Evolutionary conservation across 2,329 filamentous ascomycete genomes (phyloP), one percentile per base, ranked within the genome.

Genomic region (Colletotrichum viniferum): DNA sequence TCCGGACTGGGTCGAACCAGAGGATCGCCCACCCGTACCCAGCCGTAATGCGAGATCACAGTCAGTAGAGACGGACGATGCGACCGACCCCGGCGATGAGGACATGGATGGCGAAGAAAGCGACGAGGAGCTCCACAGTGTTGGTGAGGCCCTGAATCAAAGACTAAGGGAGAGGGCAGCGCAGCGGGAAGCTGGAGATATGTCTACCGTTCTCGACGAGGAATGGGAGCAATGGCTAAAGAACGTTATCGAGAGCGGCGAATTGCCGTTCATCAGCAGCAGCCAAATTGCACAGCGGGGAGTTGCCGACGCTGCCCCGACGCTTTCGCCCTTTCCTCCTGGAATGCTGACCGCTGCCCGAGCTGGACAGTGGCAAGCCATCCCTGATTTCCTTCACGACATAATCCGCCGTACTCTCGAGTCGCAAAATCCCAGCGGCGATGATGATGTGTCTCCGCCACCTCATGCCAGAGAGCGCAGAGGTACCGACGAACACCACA

Each of bases 171-270:
- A 91, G 75, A 90, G 91, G 63, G 92, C 91, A 9, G 92, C 92
- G 18, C 88, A 90, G 62, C 89, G 91, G 71, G 91, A 92, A 77
- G 89, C 91, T 5, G 92, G 92, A 58, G 90, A 92, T 77, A 84
- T 84, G 34, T 88, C 88, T 18, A 87, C 89, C 62, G 88, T 91
- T 30, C 87, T 94, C 78, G 93, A 94, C 80, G 92, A 93, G 77
- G 92, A 93, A 79, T 94, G 92, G 92, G 93, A 95, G 82, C 92
- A 94, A 82, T 95, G 92, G 90, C 85, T 94, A 76, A 94, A 94
- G 83, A 92, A 92, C 79, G 92, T 90, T 58, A 90, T 93, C 64
- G 93, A 94, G 80, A 87, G 90, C 7, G 92, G 92, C 74, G 86
- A 90, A 71, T 83, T 92, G 48, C 85, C 88, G 21, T 85, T 87